Evolutionary conservation across 257 asterid species (phyloP).

Genomic region (Verbena officinalis): DNA sequence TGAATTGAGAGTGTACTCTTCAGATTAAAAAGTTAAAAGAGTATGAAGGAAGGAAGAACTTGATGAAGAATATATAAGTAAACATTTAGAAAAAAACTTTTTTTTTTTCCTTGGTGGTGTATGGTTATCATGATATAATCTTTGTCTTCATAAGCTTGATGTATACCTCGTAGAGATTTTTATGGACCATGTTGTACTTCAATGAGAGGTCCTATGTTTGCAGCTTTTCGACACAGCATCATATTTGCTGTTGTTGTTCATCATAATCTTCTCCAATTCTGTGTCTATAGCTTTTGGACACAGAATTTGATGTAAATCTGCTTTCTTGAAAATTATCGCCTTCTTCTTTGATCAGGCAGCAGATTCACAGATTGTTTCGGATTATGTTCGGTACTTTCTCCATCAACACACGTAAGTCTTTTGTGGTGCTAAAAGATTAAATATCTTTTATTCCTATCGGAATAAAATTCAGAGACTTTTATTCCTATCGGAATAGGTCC

Average conservation of each 20-base stretch:
- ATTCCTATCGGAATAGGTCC: background rate
- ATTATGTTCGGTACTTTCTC: conserved; percentile 82
- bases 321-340: conserved; percentile 11
- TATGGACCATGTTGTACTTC: background rate
- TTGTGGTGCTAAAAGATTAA: background rate
- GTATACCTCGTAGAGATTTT: conserved; percentile 5
- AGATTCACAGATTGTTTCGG: conserved; percentile 83
- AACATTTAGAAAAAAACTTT: background rate
- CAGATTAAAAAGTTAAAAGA: background rate
- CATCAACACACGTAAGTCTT: conserved; percentile 86
- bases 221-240: conserved; percentile 2
- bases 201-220: background rate
- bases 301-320: background rate
- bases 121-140: background rate
- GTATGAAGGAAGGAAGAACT: background rate
- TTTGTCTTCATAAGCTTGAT: background rate
- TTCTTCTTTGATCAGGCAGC: conserved; percentile 66
- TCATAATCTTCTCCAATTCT: background rate
- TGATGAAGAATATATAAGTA: background rate
- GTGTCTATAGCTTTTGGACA: conserved; percentile 2
- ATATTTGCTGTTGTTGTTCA: conserved; percentile 1
- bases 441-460: background rate
- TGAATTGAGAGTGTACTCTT: background rate
- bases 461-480: background rate
- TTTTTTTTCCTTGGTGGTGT: background rate